Conservation (phyloP, 768 basidiomycete species). For the Clavaria fumosa region DNA sequence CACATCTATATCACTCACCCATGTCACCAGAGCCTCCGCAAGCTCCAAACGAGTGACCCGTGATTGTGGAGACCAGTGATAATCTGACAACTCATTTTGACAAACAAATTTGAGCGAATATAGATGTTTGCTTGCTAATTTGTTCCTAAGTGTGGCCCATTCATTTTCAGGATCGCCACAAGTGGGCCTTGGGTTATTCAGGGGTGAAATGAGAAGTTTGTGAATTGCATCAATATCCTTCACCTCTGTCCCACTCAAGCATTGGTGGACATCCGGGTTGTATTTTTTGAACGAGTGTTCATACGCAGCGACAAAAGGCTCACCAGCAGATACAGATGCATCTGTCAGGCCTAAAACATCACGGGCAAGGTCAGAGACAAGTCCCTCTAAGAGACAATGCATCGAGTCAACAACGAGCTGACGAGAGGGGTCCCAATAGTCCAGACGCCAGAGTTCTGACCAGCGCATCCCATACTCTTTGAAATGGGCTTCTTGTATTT, state of each 20-base stretch:
- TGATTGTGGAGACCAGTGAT: slow-evolving; percentile 1
- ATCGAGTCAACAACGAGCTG: slow-evolving; percentile 22
- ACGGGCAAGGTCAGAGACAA: slow-evolving; percentile 12
- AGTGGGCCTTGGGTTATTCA: too few relatives aligned
- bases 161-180: too few relatives aligned
- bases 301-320: too few relatives aligned
- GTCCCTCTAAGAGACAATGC: slow-evolving; percentile 20
- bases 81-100: neutral
- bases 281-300: too few relatives aligned
- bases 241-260: slow-evolving; percentile 5
- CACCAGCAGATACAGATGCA: slow-evolving; percentile 2
- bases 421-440: slow-evolving; percentile 22
- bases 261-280: too few relatives aligned
- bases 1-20: neutral
- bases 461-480: slow-evolving; percentile 14
- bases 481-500: slow-evolving; percentile 10
- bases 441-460: slow-evolving; percentile 17
- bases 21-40: slow-evolving; percentile 1
- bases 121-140: too few relatives aligned
- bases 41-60: slow-evolving; percentile 1
- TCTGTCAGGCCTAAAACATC: slow-evolving; percentile 7
- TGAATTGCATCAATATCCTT: slow-evolving; percentile 7
- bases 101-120: too few relatives aligned
- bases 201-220: slow-evolving; percentile 4
- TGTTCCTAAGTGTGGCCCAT: too few relatives aligned